Percentiles rank a stretch among this genome's conserved stretches.
phyloP scores from a whole-genome alignment of 306 rosid species.

The Vigna radiata region DNA sequence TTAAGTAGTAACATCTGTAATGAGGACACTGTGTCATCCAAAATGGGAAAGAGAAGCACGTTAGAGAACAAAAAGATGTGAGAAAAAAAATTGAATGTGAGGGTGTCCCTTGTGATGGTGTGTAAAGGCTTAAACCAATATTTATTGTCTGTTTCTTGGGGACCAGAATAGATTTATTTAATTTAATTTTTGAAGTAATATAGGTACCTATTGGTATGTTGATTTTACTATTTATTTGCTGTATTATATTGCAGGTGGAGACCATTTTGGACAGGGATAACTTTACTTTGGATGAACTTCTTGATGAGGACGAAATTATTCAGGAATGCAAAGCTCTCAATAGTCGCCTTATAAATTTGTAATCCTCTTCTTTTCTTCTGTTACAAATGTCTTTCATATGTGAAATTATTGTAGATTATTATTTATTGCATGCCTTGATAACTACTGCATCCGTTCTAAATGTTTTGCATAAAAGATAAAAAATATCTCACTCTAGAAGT shows the following conservation, averaged over 20 bases:
- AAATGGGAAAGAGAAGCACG: background rate
- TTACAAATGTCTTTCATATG: constrained; percentile 29
- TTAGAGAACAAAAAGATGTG: background rate
- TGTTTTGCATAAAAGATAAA: background rate
- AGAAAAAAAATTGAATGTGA: background rate
- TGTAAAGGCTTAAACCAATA: background rate
- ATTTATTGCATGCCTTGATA: background rate
- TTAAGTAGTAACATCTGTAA: background rate
- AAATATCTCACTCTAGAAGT: background rate
- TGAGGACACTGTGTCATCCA: background rate
- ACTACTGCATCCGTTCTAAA: background rate
- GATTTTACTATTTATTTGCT: constrained; percentile 27
- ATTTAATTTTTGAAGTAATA: constrained; percentile 24
- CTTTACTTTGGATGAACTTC: constrained; percentile 90
- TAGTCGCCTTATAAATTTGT: constrained; percentile 96
- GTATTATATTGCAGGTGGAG: constrained; percentile 81
- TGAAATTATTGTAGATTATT: background rate
- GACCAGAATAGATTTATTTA: background rate
- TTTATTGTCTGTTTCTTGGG: constrained; percentile 25
- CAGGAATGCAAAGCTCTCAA: constrained; percentile 99
- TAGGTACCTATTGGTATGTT: background rate
- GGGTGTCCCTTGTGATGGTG: constrained; percentile 14
- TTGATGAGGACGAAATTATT: constrained; percentile 97
- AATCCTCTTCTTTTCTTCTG: constrained; percentile 50
- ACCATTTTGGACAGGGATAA: constrained; percentile 92